Conservation (phyloP, 148 eudicot species). For the Vaccinium corymbosum region DNA sequence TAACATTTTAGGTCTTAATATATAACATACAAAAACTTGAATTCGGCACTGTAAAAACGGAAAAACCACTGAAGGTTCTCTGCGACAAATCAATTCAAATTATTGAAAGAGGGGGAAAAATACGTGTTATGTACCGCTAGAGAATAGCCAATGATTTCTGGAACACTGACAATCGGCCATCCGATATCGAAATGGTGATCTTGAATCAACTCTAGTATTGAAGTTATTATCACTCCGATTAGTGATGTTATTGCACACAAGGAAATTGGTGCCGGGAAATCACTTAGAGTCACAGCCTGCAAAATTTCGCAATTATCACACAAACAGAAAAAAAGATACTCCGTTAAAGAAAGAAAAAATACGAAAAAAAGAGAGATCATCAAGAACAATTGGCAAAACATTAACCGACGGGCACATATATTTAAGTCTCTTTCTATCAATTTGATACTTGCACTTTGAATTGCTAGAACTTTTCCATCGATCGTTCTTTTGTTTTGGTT, state of each 20-base stretch:
- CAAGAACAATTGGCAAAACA: not conserved
- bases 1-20: too few relatives aligned
- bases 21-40: not conserved
- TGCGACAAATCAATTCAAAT: not conserved
- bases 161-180: constrained; percentile 36
- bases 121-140: constrained; percentile 37
- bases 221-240: constrained; percentile 46
- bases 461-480: not conserved
- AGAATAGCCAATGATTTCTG: constrained; percentile 37
- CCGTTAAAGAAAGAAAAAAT: not conserved
- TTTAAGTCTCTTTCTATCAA: not conserved
- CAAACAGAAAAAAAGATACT: not conserved
- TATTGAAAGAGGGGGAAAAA: not conserved
- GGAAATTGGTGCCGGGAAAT: constrained; percentile 68
- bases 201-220: constrained; percentile 33
- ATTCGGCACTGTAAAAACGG: not conserved
- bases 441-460: not conserved
- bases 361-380: not conserved
- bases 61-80: not conserved
- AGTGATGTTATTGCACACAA: constrained; percentile 61
- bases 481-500: too few relatives aligned
- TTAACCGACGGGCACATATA: not conserved
- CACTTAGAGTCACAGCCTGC: constrained; percentile 55
- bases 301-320: not conserved
- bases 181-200: constrained; percentile 32